Evolutionary conservation across 2,329 filamentous ascomycete species (phyloP).

Genomic region (Domatiomyces globalis): DNA sequence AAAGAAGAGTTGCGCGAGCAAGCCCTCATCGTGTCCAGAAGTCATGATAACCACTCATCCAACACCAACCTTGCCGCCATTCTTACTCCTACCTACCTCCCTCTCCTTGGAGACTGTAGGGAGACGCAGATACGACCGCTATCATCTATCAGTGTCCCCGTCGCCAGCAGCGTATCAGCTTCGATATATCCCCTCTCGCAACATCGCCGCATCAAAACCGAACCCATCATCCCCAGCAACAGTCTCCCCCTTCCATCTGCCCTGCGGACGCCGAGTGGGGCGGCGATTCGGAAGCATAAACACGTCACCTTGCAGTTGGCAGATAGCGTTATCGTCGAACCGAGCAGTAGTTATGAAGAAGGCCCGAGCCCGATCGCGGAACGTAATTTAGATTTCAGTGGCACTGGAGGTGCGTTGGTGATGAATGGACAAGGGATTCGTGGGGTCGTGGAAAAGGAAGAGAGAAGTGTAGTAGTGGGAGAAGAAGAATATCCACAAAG

Average conservation of each 20-base stretch:
- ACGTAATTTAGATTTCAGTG: not conserved
- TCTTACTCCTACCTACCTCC: constrained; percentile 14
- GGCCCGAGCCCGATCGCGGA: constrained; percentile 9
- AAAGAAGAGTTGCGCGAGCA: not conserved
- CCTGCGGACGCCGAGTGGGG: constrained; percentile 10
- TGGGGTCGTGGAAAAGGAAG: not conserved
- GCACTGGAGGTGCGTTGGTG: not conserved
- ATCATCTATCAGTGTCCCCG: not conserved
- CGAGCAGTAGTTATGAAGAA: constrained; percentile 18
- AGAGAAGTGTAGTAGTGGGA: not conserved
- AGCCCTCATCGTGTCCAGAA: not conserved
- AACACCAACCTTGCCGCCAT: constrained; percentile 13
- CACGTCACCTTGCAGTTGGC: constrained; percentile 18
- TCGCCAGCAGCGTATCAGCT: not conserved
- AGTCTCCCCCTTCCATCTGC: constrained; percentile 17
- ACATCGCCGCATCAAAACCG: constrained; percentile 5
- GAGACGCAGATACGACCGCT: too few relatives aligned
- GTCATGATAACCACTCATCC: not conserved
- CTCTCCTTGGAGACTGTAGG: constrained; percentile 11
- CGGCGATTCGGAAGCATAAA: constrained; percentile 11
- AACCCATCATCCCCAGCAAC: constrained; percentile 9
- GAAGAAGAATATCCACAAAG: not conserved
- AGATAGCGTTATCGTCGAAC: constrained; percentile 16
- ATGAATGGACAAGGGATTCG: not conserved
- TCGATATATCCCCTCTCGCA: not conserved